Evolutionary conservation across 78 protist genomes (phyloP).

Genomic region (Fonticula alba): DNA sequence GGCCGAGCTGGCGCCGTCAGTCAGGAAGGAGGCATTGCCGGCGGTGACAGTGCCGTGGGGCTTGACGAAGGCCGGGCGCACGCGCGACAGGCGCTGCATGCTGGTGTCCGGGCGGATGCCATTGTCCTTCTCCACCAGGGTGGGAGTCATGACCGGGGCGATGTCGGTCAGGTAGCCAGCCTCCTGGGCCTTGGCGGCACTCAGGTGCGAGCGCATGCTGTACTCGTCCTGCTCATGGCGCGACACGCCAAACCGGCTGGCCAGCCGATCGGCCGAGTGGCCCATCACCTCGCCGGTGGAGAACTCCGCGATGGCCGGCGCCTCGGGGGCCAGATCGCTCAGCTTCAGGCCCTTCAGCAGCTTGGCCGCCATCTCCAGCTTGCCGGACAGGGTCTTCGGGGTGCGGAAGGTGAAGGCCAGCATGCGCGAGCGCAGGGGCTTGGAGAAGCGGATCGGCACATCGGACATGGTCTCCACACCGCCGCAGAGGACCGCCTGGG

Average conservation of each 20-base stretch:
- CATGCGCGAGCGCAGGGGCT: conserved; percentile 14
- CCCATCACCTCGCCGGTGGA: conserved; percentile 51
- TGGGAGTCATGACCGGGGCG: not conserved
- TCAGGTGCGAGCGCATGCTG: conserved; percentile 30
- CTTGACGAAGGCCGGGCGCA: conserved; percentile 45
- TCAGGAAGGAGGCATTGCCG: conserved; percentile 26
- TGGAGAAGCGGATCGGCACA: conserved; percentile 24
- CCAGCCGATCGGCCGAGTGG: conserved; percentile 38
- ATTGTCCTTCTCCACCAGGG: conserved; percentile 10
- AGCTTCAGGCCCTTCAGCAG: conserved; percentile 7
- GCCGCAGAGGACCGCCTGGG: not conserved
- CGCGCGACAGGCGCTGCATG: conserved; percentile 18
- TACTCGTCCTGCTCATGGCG: conserved; percentile 35
- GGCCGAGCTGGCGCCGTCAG: conserved; percentile 24
- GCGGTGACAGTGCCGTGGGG: conserved; percentile 51
- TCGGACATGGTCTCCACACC: conserved; percentile 39
- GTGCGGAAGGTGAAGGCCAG: conserved; percentile 1
- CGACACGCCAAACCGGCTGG: conserved; percentile 24
- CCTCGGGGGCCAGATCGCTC: conserved; percentile 19
- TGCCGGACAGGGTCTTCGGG: no score
- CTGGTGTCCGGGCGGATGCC: conserved; percentile 18
- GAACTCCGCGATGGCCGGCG: conserved; percentile 44
- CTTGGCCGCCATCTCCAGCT: not conserved
- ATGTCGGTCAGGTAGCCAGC: conserved; percentile 8
- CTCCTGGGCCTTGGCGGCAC: conserved; percentile 20